Evolutionary conservation across 176 grass and related monocot genomes (phyloP).

Genomic region (Calamus simplicifolius): DNA sequence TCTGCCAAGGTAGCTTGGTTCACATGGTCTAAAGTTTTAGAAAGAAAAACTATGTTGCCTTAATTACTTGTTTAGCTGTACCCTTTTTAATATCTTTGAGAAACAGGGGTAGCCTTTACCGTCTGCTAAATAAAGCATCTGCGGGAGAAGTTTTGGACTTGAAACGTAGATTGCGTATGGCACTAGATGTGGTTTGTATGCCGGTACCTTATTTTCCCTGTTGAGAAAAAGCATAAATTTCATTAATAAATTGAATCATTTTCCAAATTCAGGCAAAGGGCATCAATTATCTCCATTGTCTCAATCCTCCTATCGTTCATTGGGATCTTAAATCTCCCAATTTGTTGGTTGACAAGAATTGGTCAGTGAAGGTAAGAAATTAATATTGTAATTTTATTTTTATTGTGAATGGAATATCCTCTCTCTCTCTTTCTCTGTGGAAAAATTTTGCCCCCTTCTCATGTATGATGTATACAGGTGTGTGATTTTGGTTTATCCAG

Average conservation of each 20-base stretch:
- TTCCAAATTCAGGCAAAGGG: constrained; percentile 69
- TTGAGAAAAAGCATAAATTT: background rate
- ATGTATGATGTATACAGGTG: constrained; percentile 42
- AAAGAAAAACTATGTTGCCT: too few relatives aligned
- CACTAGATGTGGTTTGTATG: constrained; percentile 72
- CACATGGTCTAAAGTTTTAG: background rate
- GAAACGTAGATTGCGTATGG: constrained; percentile 71
- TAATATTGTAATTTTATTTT: constrained; percentile 11
- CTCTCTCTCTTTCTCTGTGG: background rate
- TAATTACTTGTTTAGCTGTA: too few relatives aligned
- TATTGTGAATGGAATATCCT: too few relatives aligned
- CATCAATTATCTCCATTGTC: constrained; percentile 92
- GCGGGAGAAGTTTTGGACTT: constrained; percentile 69
- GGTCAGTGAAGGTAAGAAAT: constrained; percentile 78
- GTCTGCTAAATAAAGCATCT: constrained; percentile 63
- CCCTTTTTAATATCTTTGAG: background rate
- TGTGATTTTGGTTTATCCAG: constrained; percentile 97
- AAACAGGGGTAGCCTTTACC: constrained; percentile 82
- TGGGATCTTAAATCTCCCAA: constrained; percentile 98
- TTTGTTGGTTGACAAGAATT: constrained; percentile 92
- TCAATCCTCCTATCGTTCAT: constrained; percentile 94
- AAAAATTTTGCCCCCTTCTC: background rate
- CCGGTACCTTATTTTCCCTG: background rate
- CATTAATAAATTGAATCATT: background rate
- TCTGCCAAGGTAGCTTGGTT: constrained; percentile 52